A percentile compares a stretch with the other conserved stretches of the same genome.
Conservation (phyloP, 2,329 filamentous ascomycete genomes). For the Curvularia sp. region DNA sequence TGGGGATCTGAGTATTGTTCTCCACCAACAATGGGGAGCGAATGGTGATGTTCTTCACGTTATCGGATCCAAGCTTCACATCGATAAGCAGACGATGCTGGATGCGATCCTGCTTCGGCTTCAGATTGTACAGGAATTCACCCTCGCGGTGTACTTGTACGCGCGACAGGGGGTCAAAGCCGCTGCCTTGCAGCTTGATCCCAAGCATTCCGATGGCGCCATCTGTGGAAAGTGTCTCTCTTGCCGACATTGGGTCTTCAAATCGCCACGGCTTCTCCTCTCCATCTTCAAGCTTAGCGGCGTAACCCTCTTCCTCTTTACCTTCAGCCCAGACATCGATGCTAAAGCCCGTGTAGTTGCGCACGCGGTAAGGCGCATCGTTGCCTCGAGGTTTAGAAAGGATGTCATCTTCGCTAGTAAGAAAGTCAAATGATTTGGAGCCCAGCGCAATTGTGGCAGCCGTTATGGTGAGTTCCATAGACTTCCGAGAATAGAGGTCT, state of each 20-base stretch:
- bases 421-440: conserved; percentile 90
- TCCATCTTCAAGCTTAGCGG: conserved; percentile 81
- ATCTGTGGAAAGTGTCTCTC: conserved; percentile 88
- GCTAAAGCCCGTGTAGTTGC: conserved; percentile 95
- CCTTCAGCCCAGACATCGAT: conserved; percentile 78
- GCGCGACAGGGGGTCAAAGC: conserved; percentile 87
- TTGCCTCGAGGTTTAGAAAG: conserved; percentile 89
- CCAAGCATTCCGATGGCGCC: conserved; percentile 79
- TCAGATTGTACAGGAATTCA: conserved; percentile 86
- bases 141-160: conserved; percentile 94
- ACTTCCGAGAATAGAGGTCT: conserved; percentile 87
- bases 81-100: conserved; percentile 92
- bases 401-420: conserved; percentile 87
- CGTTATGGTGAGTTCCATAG: conserved; percentile 89
- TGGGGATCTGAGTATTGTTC: conserved; percentile 94
- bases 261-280: conserved; percentile 95
- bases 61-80: conserved; percentile 87
- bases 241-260: conserved; percentile 94
- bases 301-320: conserved; percentile 72
- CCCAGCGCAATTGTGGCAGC: conserved; percentile 91
- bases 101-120: conserved; percentile 83
- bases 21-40: conserved; percentile 90
- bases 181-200: conserved; percentile 87
- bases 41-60: conserved; percentile 97
- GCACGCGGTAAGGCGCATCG: conserved; percentile 90